Evolutionary conservation across 495 filamentous ascomycete species (phyloP).

Genomic region (Aspergillus wentii): DNA sequence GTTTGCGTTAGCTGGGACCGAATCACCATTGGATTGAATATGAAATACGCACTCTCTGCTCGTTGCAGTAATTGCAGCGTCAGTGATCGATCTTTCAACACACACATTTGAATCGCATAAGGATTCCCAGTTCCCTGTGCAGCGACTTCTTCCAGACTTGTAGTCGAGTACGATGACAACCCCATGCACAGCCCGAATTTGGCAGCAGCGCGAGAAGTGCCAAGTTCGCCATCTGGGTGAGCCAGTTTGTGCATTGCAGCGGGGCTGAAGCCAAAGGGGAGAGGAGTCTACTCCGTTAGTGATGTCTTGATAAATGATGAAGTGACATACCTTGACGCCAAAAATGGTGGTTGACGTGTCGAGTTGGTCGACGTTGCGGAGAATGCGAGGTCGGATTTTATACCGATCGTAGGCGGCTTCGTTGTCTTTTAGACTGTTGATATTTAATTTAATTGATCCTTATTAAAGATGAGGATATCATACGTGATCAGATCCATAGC

Average conservation of each 20-base stretch:
- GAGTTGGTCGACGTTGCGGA: conserved; percentile 46
- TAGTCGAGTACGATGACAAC: not conserved
- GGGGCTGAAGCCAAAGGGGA: conserved; percentile 85
- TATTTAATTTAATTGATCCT: not conserved
- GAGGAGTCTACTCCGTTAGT: conserved; percentile 30
- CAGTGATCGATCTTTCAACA: conserved; percentile 83
- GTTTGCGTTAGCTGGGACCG: conserved; percentile 3
- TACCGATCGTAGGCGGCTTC: conserved; percentile 48
- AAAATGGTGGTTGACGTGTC: conserved; percentile 47
- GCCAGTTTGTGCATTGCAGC: conserved; percentile 77
- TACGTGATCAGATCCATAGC: conserved; percentile 37
- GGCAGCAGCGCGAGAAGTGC: not conserved
- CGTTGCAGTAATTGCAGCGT: conserved; percentile 81
- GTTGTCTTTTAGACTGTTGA: conserved; percentile 41
- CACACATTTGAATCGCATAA: conserved; percentile 71
- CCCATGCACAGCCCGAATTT: not conserved
- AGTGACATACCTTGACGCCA: conserved; percentile 20
- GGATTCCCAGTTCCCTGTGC: not conserved
- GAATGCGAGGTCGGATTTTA: conserved; percentile 49
- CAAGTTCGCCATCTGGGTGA: not conserved
- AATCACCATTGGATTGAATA: conserved; percentile 14
- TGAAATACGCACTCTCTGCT: conserved; percentile 57
- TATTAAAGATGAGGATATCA: not conserved
- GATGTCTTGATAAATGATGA: not conserved
- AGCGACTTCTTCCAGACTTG: not conserved